phyloP scores from a whole-genome alignment of 805 yeast genomes.

The Pichia pseudocactophila region DNA sequence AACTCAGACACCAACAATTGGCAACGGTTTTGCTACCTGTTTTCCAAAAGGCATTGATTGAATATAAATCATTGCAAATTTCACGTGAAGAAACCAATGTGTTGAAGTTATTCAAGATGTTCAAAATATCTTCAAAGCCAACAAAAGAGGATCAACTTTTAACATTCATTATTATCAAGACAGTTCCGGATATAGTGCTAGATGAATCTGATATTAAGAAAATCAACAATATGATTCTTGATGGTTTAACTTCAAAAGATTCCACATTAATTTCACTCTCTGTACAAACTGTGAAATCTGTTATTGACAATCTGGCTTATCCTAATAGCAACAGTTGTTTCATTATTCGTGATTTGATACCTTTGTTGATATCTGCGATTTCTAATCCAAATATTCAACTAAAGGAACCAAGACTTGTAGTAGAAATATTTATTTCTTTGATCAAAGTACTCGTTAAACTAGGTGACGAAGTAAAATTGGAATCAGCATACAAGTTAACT shows the following conservation, averaged over 20 bases:
- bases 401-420: conserved; percentile 30
- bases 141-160: conserved; percentile 29
- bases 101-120: conserved; percentile 23
- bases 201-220: conserved; percentile 30
- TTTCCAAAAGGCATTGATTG: conserved; percentile 36
- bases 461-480: conserved; percentile 2
- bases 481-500: conserved; percentile 24
- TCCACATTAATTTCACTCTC: conserved; percentile 30
- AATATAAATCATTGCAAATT: conserved; percentile 15
- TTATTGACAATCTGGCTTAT: conserved; percentile 31
- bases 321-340: conserved; percentile 21
- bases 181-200: conserved; percentile 29
- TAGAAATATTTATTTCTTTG: conserved; percentile 44
- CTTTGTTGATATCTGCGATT: conserved; percentile 31
- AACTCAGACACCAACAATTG: conserved; percentile 32
- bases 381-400: conserved; percentile 11
- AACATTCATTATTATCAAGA: conserved; percentile 37
- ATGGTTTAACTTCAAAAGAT: conserved; percentile 29
- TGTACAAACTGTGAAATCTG: conserved; percentile 54
- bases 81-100: conserved; percentile 3
- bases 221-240: conserved; percentile 27
- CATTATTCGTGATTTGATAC: conserved; percentile 38
- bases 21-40: conserved; percentile 46
- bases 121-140: conserved; percentile 12
- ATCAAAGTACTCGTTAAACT: conserved; percentile 25